Evolutionary conservation across 2,329 filamentous ascomycete species (phyloP).

Genomic region (Cercospora janseana): DNA sequence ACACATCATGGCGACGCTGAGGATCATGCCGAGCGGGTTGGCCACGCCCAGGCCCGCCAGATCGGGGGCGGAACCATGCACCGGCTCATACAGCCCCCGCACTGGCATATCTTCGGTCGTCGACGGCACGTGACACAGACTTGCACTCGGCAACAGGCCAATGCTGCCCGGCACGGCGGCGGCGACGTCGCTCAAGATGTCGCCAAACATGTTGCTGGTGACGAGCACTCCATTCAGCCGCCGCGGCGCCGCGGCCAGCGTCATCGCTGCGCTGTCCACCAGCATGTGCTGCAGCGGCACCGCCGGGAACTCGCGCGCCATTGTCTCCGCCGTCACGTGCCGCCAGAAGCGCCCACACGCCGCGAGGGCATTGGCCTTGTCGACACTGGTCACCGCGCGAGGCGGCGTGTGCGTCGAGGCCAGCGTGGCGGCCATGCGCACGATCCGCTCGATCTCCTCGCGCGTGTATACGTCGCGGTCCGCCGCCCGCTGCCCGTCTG

Average conservation of each 20-base stretch:
- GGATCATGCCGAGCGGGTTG: constrained; percentile 85
- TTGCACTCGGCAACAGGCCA: constrained; percentile 82
- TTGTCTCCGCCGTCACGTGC: constrained; percentile 77
- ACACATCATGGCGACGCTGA: constrained; percentile 92
- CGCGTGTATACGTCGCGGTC: background rate
- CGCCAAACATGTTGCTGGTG: constrained; percentile 90
- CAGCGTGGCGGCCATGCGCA: background rate
- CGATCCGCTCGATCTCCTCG: background rate
- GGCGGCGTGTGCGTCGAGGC: background rate
- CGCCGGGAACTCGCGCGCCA: constrained; percentile 83
- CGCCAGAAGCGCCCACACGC: constrained; percentile 79
- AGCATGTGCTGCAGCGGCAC: constrained; percentile 81
- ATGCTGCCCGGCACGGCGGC: constrained; percentile 88
- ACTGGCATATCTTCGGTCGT: constrained; percentile 78
- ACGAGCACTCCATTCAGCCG: constrained; percentile 85
- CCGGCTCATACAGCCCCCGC: constrained; percentile 90
- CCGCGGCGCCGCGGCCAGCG: constrained; percentile 89
- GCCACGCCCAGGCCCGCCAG: constrained; percentile 81
- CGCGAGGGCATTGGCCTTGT: constrained; percentile 94
- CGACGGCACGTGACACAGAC: constrained; percentile 79
- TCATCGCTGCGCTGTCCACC: constrained; percentile 91
- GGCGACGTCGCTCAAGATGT: constrained; percentile 93
- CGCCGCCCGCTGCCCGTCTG: background rate
- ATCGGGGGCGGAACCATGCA: constrained; percentile 86
- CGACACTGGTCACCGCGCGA: constrained; percentile 68